Evolutionary conservation across 2,329 filamentous ascomycete genomes (phyloP).

Genomic region (Trichophyton rubrum): DNA sequence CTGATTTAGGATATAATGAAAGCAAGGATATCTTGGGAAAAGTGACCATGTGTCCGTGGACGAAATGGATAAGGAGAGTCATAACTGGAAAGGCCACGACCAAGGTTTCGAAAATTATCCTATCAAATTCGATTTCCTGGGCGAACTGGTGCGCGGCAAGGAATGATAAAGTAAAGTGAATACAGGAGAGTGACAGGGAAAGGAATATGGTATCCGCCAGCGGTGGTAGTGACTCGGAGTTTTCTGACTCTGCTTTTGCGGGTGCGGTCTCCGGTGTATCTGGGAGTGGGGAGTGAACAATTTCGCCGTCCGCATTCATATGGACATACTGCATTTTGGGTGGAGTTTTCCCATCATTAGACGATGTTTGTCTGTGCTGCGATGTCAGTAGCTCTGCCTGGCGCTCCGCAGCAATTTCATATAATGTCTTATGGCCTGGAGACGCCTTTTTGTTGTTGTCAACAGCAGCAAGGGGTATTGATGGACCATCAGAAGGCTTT

Average conservation of each 20-base stretch:
- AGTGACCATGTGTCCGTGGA: constrained; percentile 33
- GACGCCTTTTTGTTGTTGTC: constrained; percentile 11
- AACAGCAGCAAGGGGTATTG: constrained; percentile 24
- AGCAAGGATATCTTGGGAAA: constrained; percentile 12
- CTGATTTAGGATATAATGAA: neutral
- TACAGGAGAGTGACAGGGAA: constrained; percentile 30
- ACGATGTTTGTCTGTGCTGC: neutral
- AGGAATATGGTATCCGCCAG: constrained; percentile 34
- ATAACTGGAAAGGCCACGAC: constrained; percentile 32
- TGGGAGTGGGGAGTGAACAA: constrained; percentile 17
- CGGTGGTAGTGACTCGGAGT: constrained; percentile 22
- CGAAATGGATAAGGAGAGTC: constrained; percentile 33
- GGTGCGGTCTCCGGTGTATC: constrained; percentile 9
- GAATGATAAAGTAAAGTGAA: constrained; percentile 35
- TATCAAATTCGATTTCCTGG: constrained; percentile 23
- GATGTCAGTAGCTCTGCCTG: constrained; percentile 22
- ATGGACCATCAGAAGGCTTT: constrained; percentile 18
- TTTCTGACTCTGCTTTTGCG: constrained; percentile 7
- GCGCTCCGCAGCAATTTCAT: constrained; percentile 35
- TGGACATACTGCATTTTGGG: constrained; percentile 21
- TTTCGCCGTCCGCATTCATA: constrained; percentile 14
- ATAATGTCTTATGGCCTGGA: constrained; percentile 27
- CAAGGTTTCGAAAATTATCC: constrained; percentile 26
- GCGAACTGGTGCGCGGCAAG: constrained; percentile 38
- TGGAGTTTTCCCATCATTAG: neutral